A percentile compares a stretch with the other conserved stretches of the same genome.
Conservation (phyloP, 805 yeast genomes). For the Debaryomyces prosopidis region DNA sequence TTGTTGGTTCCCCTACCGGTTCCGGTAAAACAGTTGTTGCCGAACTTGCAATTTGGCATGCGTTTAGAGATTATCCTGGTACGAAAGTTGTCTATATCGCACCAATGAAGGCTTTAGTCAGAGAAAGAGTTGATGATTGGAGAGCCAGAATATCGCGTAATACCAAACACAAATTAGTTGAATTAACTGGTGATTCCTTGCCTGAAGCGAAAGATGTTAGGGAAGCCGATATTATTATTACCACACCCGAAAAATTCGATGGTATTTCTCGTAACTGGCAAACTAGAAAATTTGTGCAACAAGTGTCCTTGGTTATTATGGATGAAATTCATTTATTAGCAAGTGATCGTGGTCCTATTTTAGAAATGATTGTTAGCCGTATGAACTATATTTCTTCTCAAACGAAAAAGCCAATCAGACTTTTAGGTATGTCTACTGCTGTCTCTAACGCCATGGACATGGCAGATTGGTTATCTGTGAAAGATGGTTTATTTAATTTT, state of each 20-base stretch:
- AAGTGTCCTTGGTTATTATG: conserved; percentile 75
- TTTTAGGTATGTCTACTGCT: conserved; percentile 82
- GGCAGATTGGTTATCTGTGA: conserved; percentile 82
- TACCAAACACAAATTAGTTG: conserved; percentile 59
- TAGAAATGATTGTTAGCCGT: conserved; percentile 87
- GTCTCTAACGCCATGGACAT: conserved; percentile 83
- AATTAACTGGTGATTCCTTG: conserved; percentile 79
- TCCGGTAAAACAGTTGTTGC: conserved; percentile 98
- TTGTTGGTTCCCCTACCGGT: conserved; percentile 98
- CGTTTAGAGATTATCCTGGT: conserved; percentile 77
- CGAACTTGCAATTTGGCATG: conserved; percentile 96
- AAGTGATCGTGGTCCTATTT: conserved; percentile 82
- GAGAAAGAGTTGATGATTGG: conserved; percentile 87
- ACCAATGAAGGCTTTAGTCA: conserved; percentile 84
- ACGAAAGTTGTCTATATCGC: conserved; percentile 84
- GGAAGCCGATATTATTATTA: conserved; percentile 72
- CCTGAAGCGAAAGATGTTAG: conserved; percentile 69
- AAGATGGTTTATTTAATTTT: conserved; percentile 74
- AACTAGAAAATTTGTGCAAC: conserved; percentile 71
- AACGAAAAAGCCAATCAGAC: conserved; percentile 60
- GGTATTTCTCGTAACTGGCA: conserved; percentile 89
- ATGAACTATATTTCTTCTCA: conserved; percentile 70
- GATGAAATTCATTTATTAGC: conserved; percentile 85
- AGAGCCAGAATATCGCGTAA: conserved; percentile 47
- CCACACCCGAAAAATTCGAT: conserved; percentile 86